phyloP scores from a whole-genome alignment of 371 early-diverging fungal species.

The Phascolomyces articulosus region DNA sequence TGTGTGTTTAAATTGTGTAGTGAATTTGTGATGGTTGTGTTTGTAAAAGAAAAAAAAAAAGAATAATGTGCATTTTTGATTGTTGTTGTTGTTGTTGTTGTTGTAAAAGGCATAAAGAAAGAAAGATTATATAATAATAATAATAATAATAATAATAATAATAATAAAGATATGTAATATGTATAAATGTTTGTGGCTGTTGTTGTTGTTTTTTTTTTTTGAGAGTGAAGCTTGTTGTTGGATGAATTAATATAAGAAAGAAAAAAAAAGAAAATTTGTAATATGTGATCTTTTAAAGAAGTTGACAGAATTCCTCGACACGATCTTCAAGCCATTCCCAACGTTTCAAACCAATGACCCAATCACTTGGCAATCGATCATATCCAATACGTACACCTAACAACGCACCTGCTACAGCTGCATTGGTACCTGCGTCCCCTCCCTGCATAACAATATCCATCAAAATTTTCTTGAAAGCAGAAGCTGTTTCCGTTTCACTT shows the following conservation, averaged over 20 bases:
- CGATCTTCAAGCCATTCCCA: constrained; percentile 56
- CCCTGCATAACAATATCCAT: constrained; percentile 64
- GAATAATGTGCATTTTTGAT: background rate
- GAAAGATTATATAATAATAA: too few species aligned
- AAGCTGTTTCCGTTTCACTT: constrained; percentile 30
- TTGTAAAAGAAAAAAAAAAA: too few species aligned
- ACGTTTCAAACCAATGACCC: constrained; percentile 55
- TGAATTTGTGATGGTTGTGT: too few species aligned
- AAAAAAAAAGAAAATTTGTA: background rate
- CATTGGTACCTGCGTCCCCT: constrained; percentile 72
- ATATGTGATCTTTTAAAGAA: constrained; percentile 26
- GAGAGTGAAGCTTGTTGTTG: too few species aligned
- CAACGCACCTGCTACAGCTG: constrained; percentile 65
- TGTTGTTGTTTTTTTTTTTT: too few species aligned
- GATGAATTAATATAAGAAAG: too few species aligned
- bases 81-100: too few species aligned
- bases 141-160: too few species aligned
- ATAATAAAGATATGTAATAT: too few species aligned
- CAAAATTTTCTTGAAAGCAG: constrained; percentile 48
- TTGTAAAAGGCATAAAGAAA: constrained; percentile 1
- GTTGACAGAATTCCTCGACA: constrained; percentile 48
- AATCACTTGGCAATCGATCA: constrained; percentile 52
- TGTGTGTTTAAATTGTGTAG: background rate
- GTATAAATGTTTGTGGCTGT: too few species aligned
- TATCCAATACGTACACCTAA: constrained; percentile 64